Conservation (phyloP, 1,284 basidiomycete species). For the Chondrostereum purpureum region DNA sequence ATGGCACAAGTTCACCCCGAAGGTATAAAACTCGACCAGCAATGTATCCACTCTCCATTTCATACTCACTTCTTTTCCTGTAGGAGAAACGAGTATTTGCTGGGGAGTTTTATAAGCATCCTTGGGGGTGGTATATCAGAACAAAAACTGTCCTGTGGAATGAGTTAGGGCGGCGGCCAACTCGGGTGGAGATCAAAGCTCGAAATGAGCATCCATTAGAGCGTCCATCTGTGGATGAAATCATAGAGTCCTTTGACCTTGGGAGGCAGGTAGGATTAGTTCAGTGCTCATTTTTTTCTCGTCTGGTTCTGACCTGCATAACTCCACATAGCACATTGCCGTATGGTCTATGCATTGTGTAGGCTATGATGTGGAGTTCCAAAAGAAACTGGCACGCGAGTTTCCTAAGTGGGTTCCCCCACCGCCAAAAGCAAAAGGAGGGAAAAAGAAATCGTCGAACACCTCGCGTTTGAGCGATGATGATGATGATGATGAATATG, state of each 20-base stretch:
- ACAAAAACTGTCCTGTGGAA: slow-evolving; percentile 1
- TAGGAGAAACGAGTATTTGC: background rate
- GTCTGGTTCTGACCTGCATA: background rate
- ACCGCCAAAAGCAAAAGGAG: background rate
- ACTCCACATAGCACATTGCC: background rate
- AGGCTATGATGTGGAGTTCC: slow-evolving; percentile 6
- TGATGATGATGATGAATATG: no score
- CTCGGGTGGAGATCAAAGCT: background rate
- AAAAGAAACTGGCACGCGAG: slow-evolving; percentile 1
- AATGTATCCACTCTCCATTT: background rate
- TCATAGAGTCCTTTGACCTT: slow-evolving; percentile 1
- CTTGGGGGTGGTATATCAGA: background rate
- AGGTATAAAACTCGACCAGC: background rate
- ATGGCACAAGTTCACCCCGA: background rate
- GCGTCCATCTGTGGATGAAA: background rate
- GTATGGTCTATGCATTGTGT: slow-evolving; percentile 6
- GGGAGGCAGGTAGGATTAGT: slow-evolving; percentile 2
- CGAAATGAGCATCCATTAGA: background rate
- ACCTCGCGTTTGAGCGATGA: no score
- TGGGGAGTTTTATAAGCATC: background rate
- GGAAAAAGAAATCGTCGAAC: no score
- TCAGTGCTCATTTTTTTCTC: background rate
- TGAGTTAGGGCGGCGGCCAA: background rate
- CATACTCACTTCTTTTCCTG: background rate
- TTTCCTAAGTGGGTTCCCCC: slow-evolving; percentile 2